Percentiles rank a stretch among this genome's conserved stretches.
phyloP scores from a whole-genome alignment of 2,329 filamentous ascomycete genomes.

The Pseudocercospora eumusae region DNA sequence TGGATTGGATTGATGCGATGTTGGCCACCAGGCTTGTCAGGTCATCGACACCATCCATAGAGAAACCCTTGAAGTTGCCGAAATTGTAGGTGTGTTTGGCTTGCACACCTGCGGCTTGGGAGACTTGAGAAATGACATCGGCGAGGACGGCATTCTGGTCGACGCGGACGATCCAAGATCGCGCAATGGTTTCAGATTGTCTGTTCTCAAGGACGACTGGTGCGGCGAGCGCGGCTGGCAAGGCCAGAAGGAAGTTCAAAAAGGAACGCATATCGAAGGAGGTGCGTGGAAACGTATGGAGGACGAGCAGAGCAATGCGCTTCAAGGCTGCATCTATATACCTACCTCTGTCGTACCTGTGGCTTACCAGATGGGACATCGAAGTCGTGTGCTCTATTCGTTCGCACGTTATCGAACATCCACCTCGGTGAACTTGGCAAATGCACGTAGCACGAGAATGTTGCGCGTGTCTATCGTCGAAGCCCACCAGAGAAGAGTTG shows the following conservation, averaged over 20 bases:
- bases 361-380: not conserved
- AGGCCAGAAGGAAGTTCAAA: slow-evolving; percentile 25
- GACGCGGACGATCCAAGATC: slow-evolving; percentile 31
- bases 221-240: slow-evolving; percentile 30
- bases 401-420: slow-evolving; percentile 2
- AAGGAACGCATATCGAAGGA: slow-evolving; percentile 27
- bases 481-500: slow-evolving; percentile 1
- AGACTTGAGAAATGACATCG: slow-evolving; percentile 25
- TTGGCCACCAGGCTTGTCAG: slow-evolving; percentile 36
- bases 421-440: slow-evolving; percentile 9
- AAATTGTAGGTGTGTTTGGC: slow-evolving; percentile 42
- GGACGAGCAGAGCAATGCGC: not conserved
- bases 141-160: slow-evolving; percentile 24
- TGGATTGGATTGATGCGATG: slow-evolving; percentile 39
- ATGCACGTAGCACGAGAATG: slow-evolving; percentile 22
- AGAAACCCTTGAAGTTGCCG: slow-evolving; percentile 44
- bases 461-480: slow-evolving; percentile 10
- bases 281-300: not conserved
- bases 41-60: slow-evolving; percentile 40
- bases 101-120: slow-evolving; percentile 21
- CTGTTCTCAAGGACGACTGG: slow-evolving; percentile 27
- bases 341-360: slow-evolving; percentile 1
- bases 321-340: slow-evolving; percentile 13
- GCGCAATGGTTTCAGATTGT: slow-evolving; percentile 25
- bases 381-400: slow-evolving; percentile 11